phyloP scores from a whole-genome alignment of 176 grass and related monocot species.

The Phoenix roebelenii region DNA sequence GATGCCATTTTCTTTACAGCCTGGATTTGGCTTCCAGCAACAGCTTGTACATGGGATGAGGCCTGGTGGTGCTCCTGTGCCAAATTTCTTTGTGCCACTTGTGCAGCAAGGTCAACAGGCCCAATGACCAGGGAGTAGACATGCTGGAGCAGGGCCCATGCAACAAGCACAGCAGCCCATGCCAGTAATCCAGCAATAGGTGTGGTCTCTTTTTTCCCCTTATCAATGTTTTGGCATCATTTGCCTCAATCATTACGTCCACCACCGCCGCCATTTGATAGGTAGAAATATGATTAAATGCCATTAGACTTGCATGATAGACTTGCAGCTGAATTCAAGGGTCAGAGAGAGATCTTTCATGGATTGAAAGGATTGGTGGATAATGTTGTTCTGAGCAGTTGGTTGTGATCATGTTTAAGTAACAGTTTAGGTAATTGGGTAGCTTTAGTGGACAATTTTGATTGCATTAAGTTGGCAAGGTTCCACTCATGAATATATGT shows the following conservation, averaged over 20 bases:
- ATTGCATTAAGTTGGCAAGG: too few relatives aligned
- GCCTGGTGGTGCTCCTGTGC: slow-evolving; percentile 46
- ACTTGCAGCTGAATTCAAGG: too few relatives aligned
- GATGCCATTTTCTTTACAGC: slow-evolving; percentile 13
- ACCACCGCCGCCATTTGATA: too few relatives aligned
- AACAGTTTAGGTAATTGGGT: too few relatives aligned
- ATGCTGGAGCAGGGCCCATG: slow-evolving; percentile 28
- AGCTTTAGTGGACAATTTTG: too few relatives aligned
- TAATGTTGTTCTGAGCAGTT: too few relatives aligned
- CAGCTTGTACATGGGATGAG: slow-evolving; percentile 69
- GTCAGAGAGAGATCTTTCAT: too few relatives aligned
- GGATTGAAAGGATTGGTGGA: too few relatives aligned
- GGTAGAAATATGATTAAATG: too few relatives aligned
- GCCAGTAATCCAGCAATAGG: slow-evolving; percentile 49
- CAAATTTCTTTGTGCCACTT: slow-evolving; percentile 54
- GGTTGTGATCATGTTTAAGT: too few relatives aligned
- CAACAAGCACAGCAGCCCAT: slow-evolving; percentile 50
- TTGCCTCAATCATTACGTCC: too few relatives aligned
- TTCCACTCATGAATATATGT: not conserved
- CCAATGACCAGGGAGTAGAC: slow-evolving; percentile 38
- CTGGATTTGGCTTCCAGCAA: slow-evolving; percentile 69
- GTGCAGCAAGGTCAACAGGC: slow-evolving; percentile 60
- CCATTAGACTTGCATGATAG: too few relatives aligned
- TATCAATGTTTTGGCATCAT: not conserved
- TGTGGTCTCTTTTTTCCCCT: not conserved